Percentiles rank a stretch among this genome's conserved stretches.
phyloP scores from a whole-genome alignment of 768 basidiomycete genomes.

The Lactarius hatsudake region DNA sequence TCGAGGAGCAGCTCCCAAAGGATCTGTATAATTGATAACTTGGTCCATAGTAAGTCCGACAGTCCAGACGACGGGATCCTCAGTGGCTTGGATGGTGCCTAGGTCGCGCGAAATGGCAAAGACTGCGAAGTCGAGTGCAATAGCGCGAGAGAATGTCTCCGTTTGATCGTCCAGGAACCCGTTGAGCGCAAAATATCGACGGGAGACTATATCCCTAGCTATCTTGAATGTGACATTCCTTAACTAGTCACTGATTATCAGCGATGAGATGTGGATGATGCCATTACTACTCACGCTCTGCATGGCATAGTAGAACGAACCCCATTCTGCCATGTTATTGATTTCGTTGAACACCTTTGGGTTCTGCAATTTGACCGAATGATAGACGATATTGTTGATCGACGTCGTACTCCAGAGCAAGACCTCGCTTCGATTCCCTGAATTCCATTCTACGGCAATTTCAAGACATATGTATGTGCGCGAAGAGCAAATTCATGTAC shows the following conservation, averaged over 20 bases:
- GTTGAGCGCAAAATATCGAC: conserved; percentile 23
- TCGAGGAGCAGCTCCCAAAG: no score
- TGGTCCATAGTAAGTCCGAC: not conserved
- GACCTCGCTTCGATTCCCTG: conserved; percentile 19
- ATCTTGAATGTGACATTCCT: conserved; percentile 23
- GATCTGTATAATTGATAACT: not conserved
- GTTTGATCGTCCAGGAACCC: conserved; percentile 25
- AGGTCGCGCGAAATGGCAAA: conserved; percentile 33
- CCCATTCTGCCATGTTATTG: conserved; percentile 24
- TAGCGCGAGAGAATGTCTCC: conserved; percentile 20
- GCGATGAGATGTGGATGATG: not conserved
- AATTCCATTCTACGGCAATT: conserved; percentile 28
- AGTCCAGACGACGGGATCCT: not conserved
- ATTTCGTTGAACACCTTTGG: conserved; percentile 20
- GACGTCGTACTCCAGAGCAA: conserved; percentile 12
- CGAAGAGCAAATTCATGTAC: conserved; percentile 25
- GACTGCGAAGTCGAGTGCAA: conserved; percentile 25
- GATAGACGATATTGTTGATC: conserved; percentile 16
- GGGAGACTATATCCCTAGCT: conserved; percentile 16
- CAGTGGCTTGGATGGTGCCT: conserved; percentile 28
- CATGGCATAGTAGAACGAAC: conserved; percentile 25
- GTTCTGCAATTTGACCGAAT: conserved; percentile 14
- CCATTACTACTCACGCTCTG: conserved; percentile 14
- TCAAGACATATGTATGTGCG: not conserved
- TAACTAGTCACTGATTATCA: conserved; percentile 8